phyloP scores from a whole-genome alignment of 1,284 basidiomycete genomes.

The Xerocomus amazonicus region DNA sequence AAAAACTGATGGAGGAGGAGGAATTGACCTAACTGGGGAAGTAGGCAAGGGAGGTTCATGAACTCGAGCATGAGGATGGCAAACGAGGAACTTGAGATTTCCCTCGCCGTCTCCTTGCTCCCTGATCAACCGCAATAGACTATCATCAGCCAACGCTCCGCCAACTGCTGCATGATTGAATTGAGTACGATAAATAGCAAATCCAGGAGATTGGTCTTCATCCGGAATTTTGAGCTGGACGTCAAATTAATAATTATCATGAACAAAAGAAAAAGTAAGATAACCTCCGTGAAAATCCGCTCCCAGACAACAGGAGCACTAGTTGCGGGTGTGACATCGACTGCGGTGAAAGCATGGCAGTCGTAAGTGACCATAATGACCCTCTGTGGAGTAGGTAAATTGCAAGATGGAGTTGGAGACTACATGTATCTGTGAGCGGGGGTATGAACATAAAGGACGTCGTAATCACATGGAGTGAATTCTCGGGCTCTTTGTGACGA shows the following conservation, averaged over 20 bases:
- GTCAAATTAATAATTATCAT: conserved; percentile 7
- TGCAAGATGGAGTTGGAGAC: conserved; percentile 31
- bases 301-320: conserved; percentile 77
- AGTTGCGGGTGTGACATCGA: conserved; percentile 72
- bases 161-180: conserved; percentile 74
- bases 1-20: conserved; percentile 45
- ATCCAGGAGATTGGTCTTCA: conserved; percentile 66
- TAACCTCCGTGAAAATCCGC: conserved; percentile 79
- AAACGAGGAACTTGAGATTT: conserved; percentile 78
- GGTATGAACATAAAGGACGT: background rate
- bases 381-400: conserved; percentile 36
- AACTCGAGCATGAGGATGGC: conserved; percentile 56
- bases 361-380: conserved; percentile 78
- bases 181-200: conserved; percentile 83
- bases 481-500: conserved; percentile 30
- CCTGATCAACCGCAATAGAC: conserved; percentile 68
- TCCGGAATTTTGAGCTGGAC: conserved; percentile 77
- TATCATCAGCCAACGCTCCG: conserved; percentile 64
- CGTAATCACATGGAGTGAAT: conserved; percentile 24
- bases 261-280: conserved; percentile 19
- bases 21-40: conserved; percentile 47
- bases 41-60: conserved; percentile 46
- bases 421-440: conserved; percentile 15
- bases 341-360: conserved; percentile 74
- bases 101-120: conserved; percentile 71